Evolutionary conservation across 179 eudicot species (phyloP).

Genomic region (Dionaea muscipula): DNA sequence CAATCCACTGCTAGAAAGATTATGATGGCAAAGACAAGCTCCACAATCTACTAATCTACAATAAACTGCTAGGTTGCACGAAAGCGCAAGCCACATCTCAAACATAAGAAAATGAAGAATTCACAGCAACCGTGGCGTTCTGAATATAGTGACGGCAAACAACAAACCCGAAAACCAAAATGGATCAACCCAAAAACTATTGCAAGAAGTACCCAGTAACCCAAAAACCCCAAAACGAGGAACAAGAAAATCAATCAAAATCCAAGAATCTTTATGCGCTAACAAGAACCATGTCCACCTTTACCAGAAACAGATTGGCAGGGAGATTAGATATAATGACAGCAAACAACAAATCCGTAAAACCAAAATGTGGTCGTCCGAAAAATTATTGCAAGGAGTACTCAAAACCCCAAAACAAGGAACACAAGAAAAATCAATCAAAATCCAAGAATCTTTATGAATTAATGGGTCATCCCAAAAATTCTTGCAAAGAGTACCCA

Average conservation of each 20-base stretch:
- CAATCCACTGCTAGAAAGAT: not conserved
- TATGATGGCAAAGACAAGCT: constrained; percentile 18
- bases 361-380: too few species aligned
- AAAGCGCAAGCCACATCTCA: constrained; percentile 19
- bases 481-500: too few species aligned
- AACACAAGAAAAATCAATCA: constrained; percentile 16
- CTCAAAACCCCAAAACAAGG: constrained; percentile 26
- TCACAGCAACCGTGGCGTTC: constrained; percentile 4
- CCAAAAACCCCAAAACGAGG: constrained; percentile 25
- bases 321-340: too few species aligned
- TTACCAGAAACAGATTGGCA: too few species aligned
- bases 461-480: too few species aligned
- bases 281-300: too few species aligned
- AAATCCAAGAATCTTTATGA: constrained; percentile 12
- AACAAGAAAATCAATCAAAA: constrained; percentile 19
- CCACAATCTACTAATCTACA: constrained; percentile 6
- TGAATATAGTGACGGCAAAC: not conserved
- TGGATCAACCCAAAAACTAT: constrained; percentile 21
- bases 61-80: not conserved
- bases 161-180: constrained; percentile 26
- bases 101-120: constrained; percentile 16
- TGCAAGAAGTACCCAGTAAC: constrained; percentile 22
- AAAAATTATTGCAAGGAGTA: too few species aligned
- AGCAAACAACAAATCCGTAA: too few species aligned
- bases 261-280: constrained; percentile 8